These are phyloP conservation scores for Komagataella phaffii DNA, from an alignment of 805 yeast species.

Conservation along the genomic window DNA sequence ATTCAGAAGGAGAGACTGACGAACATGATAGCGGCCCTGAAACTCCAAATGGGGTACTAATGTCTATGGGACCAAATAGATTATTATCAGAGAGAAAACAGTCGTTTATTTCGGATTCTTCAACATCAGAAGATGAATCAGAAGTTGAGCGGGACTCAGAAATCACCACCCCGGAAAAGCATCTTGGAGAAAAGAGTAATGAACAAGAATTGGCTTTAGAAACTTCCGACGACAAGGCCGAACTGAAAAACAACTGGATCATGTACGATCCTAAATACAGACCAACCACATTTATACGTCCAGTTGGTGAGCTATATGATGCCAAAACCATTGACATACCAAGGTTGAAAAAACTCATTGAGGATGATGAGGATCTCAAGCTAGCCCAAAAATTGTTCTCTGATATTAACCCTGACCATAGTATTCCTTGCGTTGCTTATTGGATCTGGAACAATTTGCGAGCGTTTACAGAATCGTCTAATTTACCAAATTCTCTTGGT, in stretches of 20 bases:
- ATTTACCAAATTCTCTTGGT: slow-evolving; percentile 15
- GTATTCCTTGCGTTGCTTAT: slow-evolving; percentile 27
- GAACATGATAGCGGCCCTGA: slow-evolving; percentile 9
- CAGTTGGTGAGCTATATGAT: slow-evolving; percentile 39
- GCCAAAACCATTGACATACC: slow-evolving; percentile 30
- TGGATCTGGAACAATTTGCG: slow-evolving; percentile 48
- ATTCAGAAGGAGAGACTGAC: slow-evolving; percentile 20
- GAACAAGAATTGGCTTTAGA: slow-evolving; percentile 15
- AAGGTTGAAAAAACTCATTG: slow-evolving; percentile 37
- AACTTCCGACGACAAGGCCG: slow-evolving; percentile 10
- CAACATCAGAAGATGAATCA: slow-evolving; percentile 18
- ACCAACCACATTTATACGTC: slow-evolving; percentile 31
- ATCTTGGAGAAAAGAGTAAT: slow-evolving; percentile 4
- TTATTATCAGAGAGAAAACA: slow-evolving; percentile 9
- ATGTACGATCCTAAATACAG: slow-evolving; percentile 23
- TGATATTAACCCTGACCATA: slow-evolving; percentile 7
- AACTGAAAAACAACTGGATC: slow-evolving; percentile 13
- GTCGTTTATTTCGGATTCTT: slow-evolving; percentile 7
- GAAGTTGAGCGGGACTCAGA: slow-evolving; percentile 12
- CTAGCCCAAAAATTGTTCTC: slow-evolving; percentile 33
- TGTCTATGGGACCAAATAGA: slow-evolving; percentile 12
- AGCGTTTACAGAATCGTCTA: slow-evolving; percentile 17
- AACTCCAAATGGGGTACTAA: not conserved
- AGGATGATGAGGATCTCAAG: slow-evolving; percentile 64
- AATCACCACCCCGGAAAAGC: not conserved